phyloP scores from a whole-genome alignment of 495 filamentous ascomycete genomes.

The Penicillium flavigenum region DNA sequence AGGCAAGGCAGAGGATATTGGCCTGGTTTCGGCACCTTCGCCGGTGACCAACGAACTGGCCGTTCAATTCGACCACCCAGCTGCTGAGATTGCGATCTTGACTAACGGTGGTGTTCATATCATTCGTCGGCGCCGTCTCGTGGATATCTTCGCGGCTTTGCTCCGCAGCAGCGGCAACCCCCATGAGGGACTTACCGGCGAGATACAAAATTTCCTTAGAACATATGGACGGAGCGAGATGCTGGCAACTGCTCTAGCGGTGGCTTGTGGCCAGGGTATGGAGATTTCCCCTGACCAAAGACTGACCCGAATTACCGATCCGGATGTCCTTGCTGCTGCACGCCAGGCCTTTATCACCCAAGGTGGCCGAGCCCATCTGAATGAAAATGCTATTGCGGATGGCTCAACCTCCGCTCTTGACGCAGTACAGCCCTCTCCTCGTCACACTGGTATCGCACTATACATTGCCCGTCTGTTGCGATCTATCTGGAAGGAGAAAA shows the following conservation, averaged over 20 bases:
- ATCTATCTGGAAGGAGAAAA: constrained; percentile 75
- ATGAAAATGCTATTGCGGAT: constrained; percentile 69
- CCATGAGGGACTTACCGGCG: constrained; percentile 75
- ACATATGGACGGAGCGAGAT: constrained; percentile 84
- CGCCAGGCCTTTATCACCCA: constrained; percentile 84
- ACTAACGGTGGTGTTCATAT: constrained; percentile 87
- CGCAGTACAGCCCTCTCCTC: constrained; percentile 78
- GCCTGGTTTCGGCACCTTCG: constrained; percentile 68
- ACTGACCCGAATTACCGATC: constrained; percentile 70
- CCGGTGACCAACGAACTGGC: constrained; percentile 88
- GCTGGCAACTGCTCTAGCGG: constrained; percentile 85
- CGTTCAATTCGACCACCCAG: constrained; percentile 81
- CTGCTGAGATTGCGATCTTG: constrained; percentile 82
- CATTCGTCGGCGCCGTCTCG: constrained; percentile 75
- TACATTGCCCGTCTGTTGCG: constrained; percentile 85
- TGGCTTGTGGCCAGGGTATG: constrained; percentile 89
- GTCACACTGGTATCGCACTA: constrained; percentile 81
- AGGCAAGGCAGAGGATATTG: constrained; percentile 71
- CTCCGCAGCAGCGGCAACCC: constrained; percentile 69
- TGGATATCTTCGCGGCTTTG: constrained; percentile 87
- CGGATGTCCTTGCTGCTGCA: constrained; percentile 76
- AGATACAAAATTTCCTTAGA: constrained; percentile 76
- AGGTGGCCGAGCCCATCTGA: constrained; percentile 76
- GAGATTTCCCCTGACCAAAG: constrained; percentile 71
- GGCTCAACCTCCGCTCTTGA: constrained; percentile 63